Evolutionary conservation across 306 rosid genomes (phyloP), one percentile per base, ranked within the genome.

Genomic region (Sesbania bispinosa): DNA sequence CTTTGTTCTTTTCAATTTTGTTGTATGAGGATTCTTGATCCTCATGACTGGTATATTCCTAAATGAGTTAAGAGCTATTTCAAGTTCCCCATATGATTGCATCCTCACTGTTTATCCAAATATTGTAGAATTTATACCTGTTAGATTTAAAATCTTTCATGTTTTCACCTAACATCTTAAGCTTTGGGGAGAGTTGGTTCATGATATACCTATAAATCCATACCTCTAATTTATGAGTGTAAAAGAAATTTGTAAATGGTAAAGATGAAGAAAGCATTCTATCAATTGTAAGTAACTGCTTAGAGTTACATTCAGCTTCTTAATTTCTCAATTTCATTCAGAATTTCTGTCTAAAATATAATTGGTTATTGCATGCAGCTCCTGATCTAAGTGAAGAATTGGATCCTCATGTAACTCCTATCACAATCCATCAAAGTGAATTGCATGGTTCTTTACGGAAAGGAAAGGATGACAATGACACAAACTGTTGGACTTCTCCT

Each of bases 401-500:
- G 70, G 95, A 94, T 82, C 76, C 75, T 38, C 63, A 42, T 60
- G 87, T 68, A 18, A 62, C 78, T 69, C 88, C 90, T 80, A 26
- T 81, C 74, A 47, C 46, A 66, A 62, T 94, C 67, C 64, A 89
- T 48, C 82, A 86, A 55, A 77, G 78, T 74, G 78, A 88, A 24
- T 84, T 83, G 42, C 79, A 61, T 81, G 83, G 94, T 67, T 84
- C 94, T 60, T 84, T 90, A 82, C 70, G 35, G 58, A 76, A 77
- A 72, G 98, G 83, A 61, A 85, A 82, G 82, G 90, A 84, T 80
- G 94, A 86, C 36, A 63, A 69, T 16, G 96, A 89, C 69, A 69
- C 87, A 63, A 90, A 90, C 73, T 88, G 98, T 80, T 93, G 98
- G 97, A 67, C 85, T 70, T 81, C 90, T 69, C 97, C 98, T 38